These are phyloP conservation scores for Evernia prunastri DNA, from an alignment of 495 filamentous ascomycete genomes.

Conservation along the genomic window DNA sequence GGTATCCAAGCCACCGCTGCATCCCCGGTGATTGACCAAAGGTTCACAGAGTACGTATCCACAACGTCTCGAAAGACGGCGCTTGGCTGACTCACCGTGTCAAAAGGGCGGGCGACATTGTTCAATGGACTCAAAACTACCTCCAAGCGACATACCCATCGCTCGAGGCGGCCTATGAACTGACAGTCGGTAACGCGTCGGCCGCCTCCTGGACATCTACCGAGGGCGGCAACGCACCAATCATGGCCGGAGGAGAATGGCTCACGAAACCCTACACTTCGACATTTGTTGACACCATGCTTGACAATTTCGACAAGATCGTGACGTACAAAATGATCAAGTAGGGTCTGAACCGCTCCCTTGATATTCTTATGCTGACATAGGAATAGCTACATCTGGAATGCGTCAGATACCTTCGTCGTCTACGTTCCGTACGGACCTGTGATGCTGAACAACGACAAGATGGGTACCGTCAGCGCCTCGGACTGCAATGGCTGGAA, in stretches of 20 bases:
- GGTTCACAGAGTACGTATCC: slow-evolving; percentile 12
- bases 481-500: slow-evolving; percentile 12
- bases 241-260: background rate
- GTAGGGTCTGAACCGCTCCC: background rate
- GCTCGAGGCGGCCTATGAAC: slow-evolving; percentile 11
- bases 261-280: background rate
- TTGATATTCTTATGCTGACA: background rate
- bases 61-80: background rate
- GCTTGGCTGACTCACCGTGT: background rate
- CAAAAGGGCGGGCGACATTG: slow-evolving; percentile 4
- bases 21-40: slow-evolving; percentile 17
- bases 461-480: slow-evolving; percentile 5
- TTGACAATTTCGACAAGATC: slow-evolving; percentile 8
- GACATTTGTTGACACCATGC: background rate
- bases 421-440: slow-evolving; percentile 19
- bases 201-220: slow-evolving; percentile 7
- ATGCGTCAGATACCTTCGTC: slow-evolving; percentile 13
- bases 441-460: slow-evolving; percentile 4
- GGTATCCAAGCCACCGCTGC: background rate
- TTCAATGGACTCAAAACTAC: slow-evolving; percentile 13
- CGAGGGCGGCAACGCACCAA: background rate
- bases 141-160: slow-evolving; percentile 8
- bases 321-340: slow-evolving; percentile 20
- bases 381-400: slow-evolving; percentile 11
- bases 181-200: slow-evolving; percentile 10